Evolutionary conservation across 768 basidiomycete genomes (phyloP), one percentile per base, ranked within the genome.

Genomic region (Tephrocybe sp.): DNA sequence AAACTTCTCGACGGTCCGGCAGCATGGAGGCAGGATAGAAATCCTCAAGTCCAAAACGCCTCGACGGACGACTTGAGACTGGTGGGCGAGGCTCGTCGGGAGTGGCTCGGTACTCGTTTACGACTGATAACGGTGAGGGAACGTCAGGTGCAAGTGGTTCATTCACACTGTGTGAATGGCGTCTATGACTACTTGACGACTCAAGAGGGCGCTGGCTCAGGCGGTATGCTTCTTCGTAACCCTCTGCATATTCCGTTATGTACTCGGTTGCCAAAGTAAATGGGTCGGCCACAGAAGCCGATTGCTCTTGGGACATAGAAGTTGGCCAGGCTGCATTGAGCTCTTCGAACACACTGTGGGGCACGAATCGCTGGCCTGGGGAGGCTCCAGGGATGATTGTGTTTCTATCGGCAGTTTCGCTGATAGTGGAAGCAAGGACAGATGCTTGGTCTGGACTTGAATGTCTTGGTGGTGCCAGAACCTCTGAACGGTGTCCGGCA

Each of bases 301-400:
- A 31, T 29, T 48, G 39, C 13, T 19, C 19, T 8, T 38, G 27
- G 27, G n/a, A n/a, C n/a, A n/a, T n/a, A n/a, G n/a, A n/a, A n/a
- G n/a, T n/a, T n/a, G n/a, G n/a, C n/a, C 27, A 29, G 27, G 27
- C 27, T 29, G 6, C n/a, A n/a, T n/a, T n/a, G n/a, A n/a, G n/a
- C 27, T 29, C 27, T 29, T 29, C 49, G 22, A 49, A 47, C 27
- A 54, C 46, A 29, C 31, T 50, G 27, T 34, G 16, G 5, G 58
- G 63, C n/a, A 70, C 52, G 37, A 65, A 59, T 21, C 66, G 66
- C 37, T 64, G 66, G 21, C 59, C 61, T 2, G 66, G 66, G 4
- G 56, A 54, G 15, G 69, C 64, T 13, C 67, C 67, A 0, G 69
- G 57, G 13, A 70, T 63, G 29, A 66, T 63, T 0, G 64, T 66